Evolutionary conservation across 1,284 basidiomycete genomes (phyloP), one percentile per base, ranked within the genome.

Genomic region (Cystobasidiaceae sp.): DNA sequence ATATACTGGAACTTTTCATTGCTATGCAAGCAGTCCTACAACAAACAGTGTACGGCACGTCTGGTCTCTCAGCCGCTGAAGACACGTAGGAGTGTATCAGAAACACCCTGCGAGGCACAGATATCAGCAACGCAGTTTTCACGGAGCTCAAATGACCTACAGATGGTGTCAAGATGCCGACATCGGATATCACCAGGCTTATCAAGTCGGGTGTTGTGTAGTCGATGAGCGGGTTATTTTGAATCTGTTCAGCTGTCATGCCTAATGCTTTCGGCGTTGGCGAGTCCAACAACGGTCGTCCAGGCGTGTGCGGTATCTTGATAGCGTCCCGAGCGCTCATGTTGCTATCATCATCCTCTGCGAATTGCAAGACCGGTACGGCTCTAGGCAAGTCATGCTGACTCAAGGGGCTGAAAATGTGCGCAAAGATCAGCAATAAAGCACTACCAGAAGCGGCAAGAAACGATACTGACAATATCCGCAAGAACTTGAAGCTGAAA

Each of bases 371-470:
- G 25, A 48, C 34, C 19, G 61, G 62, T 23, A 59, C 79, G 77
- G 66, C 43, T 34, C 66, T 34, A 33, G 94, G 94, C 25, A 98
- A 83, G 80, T 98, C 94, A 76, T 93, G 93, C 77, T 97, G 93
- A 57, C 90, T 93, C 76, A 98, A 81, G 43, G 94, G 94, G 80
- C 71, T 72, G 67, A 3, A 11, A 27, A 19, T n/a, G n/a, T n/a
- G n/a, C n/a, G n/a, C n/a, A 1, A 44, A n/a, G 23, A 21, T 8
- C 23, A 44, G 33, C 25, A 41, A 30, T 25, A 23, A 21, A 33
- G 3, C 19, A 13, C 11, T 21, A 4, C 30, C 43, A 32, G 41
- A 19, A 3, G 39, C 39, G 13, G 23, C 49, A 15, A 25, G 17
- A 3, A 21, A 15, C 33, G 64, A 62, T 70, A 23, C 59, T 39